Evolutionary conservation across 139 green algal species (phyloP).

Genomic region (Penium margaritaceum): DNA sequence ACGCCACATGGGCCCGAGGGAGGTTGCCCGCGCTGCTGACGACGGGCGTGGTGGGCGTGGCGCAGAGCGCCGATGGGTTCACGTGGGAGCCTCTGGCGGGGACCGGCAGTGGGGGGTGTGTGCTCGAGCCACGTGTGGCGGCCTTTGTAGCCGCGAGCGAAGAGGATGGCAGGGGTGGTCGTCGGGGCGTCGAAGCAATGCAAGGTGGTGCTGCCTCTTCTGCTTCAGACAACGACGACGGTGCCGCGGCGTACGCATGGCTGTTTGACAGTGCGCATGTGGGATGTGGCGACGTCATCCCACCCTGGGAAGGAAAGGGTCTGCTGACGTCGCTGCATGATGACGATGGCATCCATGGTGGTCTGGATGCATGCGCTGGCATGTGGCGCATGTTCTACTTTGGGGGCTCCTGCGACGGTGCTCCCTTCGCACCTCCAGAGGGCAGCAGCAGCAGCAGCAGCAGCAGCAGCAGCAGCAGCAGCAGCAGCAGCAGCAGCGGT

Average conservation of each 20-base stretch:
- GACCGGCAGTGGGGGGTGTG: background rate
- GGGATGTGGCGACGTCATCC: constrained; percentile 7
- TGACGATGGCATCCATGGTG: no score
- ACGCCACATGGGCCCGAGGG: background rate
- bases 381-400: constrained; percentile 11
- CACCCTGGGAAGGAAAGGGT: background rate
- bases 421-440: background rate
- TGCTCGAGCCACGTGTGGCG: no score
- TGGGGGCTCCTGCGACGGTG: background rate
- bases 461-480: no score
- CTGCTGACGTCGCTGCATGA: no score
- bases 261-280: constrained; percentile 5
- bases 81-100: background rate
- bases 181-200: no score
- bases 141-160: background rate
- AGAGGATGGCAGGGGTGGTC: no score
- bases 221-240: no score
- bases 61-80: background rate
- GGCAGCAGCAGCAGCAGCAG: no score
- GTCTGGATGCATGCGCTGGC: no score
- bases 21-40: background rate
- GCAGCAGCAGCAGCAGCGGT: no score
- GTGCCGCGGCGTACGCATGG: no score
- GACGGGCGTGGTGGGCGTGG: background rate
- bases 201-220: no score